Base-by-base conservation (phyloP, 2,329 filamentous ascomycete species). In the Penicillium digitatum region DNA sequence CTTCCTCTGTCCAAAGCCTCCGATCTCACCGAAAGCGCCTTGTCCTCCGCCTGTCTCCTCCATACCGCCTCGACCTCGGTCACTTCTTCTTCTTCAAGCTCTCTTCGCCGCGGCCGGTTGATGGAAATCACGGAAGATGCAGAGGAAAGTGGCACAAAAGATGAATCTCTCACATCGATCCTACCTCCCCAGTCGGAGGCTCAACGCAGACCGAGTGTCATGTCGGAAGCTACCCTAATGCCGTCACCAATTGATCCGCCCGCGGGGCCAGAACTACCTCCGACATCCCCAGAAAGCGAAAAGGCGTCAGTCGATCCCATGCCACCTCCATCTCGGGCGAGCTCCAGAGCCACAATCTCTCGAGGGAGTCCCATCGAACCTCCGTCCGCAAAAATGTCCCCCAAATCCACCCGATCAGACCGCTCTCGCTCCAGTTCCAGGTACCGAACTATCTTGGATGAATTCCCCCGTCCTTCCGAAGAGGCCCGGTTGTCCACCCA, bases 91-190 rank as follows among this genome's bases (percentile, higher is more conserved):
- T 93, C 90, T 5, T 88, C 84, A 46, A 91, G 88, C 69, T 95
- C 90, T 5, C 78, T 91, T 61, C 84, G 88, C 56, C 82, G 86
- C 67, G 84, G 87, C 65, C 86, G 89, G 62, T 78, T 97, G 65
- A 87, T 93, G 76, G 93, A 95, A 75, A 96, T 97, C 70, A 86
- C 88, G n/a, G 94, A 97, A 74, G 89, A 94, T 75, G 89, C 87
- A 51, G 90, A 95, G 68, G 91, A 95, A 66, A 87, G 85, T 66
- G 78, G 83, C 52, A 79, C 86, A 10, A 64, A 62, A 40, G 59
- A 65, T 38, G 60, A 62, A 65, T 85, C 81, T 2, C 59, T 66
- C 7, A 69, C 68, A 55, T 54, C 60, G 16, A 58, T 61, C 39
- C 48, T 60, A 31, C 57, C 64, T 27, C 52, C 65, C 40, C 52